These are phyloP conservation scores for Diaporthe sp. DNA, from an alignment of 2,329 filamentous ascomycete species.

Conservation along the genomic window DNA sequence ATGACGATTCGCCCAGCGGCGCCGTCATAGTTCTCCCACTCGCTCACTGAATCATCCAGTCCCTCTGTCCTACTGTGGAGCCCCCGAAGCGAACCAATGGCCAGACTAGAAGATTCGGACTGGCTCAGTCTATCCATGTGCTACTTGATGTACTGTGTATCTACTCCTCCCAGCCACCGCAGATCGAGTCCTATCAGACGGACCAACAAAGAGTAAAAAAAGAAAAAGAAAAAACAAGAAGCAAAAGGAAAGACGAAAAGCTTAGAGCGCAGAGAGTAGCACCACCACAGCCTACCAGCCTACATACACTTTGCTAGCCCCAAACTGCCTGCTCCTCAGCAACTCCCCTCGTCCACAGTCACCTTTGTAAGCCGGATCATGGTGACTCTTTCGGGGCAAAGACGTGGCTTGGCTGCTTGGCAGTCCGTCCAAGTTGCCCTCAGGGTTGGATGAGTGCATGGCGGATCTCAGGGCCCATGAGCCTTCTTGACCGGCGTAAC, in stretches of 20 bases:
- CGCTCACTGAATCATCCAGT: neutral
- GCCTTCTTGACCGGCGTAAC: neutral
- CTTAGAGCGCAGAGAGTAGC: neutral
- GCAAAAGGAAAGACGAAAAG: neutral
- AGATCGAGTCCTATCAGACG: neutral
- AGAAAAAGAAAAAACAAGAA: neutral
- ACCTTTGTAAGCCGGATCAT: constrained; percentile 12
- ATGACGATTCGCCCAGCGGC: neutral
- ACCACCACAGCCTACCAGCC: neutral
- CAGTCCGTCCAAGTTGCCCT: neutral
- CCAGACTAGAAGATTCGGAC: neutral
- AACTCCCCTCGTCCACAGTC: neutral
- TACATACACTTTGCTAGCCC: neutral
- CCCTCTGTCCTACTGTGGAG: too few species aligned
- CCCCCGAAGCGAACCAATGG: neutral
- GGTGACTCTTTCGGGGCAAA: constrained; percentile 17
- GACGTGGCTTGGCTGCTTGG: constrained; percentile 19
- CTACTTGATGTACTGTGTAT: neutral
- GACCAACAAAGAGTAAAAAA: neutral
- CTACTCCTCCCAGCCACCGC: neutral
- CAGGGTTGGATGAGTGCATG: constrained; percentile 6
- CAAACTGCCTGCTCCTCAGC: neutral
- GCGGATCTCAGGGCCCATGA: neutral
- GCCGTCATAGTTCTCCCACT: neutral
- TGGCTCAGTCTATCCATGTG: neutral